Evolutionary conservation across 768 basidiomycete species (phyloP), one percentile per base, ranked within the genome.

Genomic region (Scleroderma bovista): DNA sequence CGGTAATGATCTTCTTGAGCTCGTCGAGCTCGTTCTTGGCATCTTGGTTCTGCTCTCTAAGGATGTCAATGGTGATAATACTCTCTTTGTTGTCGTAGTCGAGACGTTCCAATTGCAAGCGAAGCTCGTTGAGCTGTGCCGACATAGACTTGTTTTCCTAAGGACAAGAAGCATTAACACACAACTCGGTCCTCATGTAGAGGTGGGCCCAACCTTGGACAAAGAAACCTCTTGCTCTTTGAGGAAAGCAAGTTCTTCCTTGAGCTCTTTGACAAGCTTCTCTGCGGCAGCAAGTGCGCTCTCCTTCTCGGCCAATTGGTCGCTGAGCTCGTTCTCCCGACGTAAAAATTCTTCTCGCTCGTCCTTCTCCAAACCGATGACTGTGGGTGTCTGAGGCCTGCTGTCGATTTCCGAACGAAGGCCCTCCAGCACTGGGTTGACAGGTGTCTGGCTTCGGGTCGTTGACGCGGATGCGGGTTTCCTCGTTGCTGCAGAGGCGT

Each of bases 51-150:
- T 94, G 91, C 68, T 99, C 95, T 65, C 92, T 91, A 59, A 96
- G 83, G 56, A 93, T 92, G 60, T 99, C 96, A 48, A 94, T 79
- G 20, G 90, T 91, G 62, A 98, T 96, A 48, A 79, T 70, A 38
- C 90, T 81, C 72, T 98, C 95, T 71, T 97, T 97, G 71, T 89
- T 90, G 65, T 99, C 96, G 60, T 96, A 95, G 59, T 90, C 88
- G 24, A 98, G 75, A 37, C 94, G 77, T 69, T 95, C 93, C 41
- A 95, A 81, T 72, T 93, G 87, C 42, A 97, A 70, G 42, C 92
- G 84, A 34, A 99, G 76, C 57, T 98, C 96, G 63, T 90, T 93
- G 58, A 98, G 76, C 61, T 97, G 93, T 42, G 82, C 82, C 15
- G 93, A 91, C 84, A 97, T 93, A 3, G 81, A 69, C 69, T 96